These are phyloP conservation scores for Cardamine resedifolia DNA, from an alignment of 345 rosid genomes.

Conservation along the genomic window DNA sequence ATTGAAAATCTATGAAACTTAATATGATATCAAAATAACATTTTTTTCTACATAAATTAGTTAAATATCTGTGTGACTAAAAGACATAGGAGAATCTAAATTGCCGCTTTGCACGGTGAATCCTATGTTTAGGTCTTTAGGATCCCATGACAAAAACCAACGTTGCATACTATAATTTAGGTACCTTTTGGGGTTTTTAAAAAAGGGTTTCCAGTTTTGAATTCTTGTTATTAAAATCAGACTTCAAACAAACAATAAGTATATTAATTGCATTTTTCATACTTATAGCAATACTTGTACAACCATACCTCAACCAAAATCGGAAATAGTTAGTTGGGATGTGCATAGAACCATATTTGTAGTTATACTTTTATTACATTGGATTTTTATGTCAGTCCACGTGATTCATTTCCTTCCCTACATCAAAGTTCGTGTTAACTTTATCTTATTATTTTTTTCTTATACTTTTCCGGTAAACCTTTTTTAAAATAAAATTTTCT, in stretches of 20 bases:
- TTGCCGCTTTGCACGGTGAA: conserved; percentile 26
- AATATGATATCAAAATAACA: neutral
- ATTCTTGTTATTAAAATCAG: neutral
- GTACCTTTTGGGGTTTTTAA: conserved; percentile 13
- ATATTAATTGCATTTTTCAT: neutral
- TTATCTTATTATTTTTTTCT: conserved; percentile 16
- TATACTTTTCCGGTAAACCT: neutral
- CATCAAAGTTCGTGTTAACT: conserved; percentile 36
- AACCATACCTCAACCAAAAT: conserved; percentile 31
- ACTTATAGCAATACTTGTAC: conserved; percentile 2
- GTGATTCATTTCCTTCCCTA: conserved; percentile 19
- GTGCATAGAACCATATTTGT: conserved; percentile 28
- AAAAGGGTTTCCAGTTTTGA: neutral
- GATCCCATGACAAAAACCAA: conserved; percentile 33
- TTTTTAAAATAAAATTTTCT: neutral
- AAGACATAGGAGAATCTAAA: neutral
- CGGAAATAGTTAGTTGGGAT: conserved; percentile 32
- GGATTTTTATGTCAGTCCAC: conserved; percentile 40
- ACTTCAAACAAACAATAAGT: neutral
- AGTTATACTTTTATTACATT: conserved; percentile 23
- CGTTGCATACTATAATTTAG: conserved; percentile 2
- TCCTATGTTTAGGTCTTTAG: conserved; percentile 41
- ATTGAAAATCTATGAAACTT: neutral
- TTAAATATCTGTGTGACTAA: neutral
- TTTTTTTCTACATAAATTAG: neutral